phyloP scores from a whole-genome alignment of 345 rosid species.

The Rhodamnia rubescens region DNA sequence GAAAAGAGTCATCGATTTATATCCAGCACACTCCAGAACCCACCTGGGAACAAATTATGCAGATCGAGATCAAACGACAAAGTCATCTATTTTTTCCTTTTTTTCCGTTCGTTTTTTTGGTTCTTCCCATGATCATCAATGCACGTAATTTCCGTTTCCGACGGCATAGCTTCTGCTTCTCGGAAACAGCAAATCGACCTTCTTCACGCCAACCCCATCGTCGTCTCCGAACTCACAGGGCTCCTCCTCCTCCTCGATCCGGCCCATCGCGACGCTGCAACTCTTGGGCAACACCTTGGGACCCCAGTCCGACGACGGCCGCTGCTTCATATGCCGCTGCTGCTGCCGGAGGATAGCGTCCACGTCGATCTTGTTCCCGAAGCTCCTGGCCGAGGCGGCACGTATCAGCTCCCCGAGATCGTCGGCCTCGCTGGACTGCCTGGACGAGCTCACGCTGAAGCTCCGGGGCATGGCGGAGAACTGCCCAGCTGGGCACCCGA shows the following conservation, averaged over 20 bases:
- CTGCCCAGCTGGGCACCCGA: constrained; percentile 26
- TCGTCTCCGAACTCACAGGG: constrained; percentile 30
- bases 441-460: constrained; percentile 25
- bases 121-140: neutral
- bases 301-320: neutral
- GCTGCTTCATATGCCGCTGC: neutral
- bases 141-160: neutral
- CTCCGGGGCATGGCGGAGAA: constrained; percentile 32
- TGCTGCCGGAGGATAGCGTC: neutral
- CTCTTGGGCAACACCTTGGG: constrained; percentile 21
- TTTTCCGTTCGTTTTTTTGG: neutral
- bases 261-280: constrained; percentile 33
- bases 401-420: constrained; percentile 32
- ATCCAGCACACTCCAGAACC: neutral
- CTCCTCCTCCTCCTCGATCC: constrained; percentile 61
- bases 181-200: neutral
- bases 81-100: neutral
- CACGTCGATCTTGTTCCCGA: neutral
- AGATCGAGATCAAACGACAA: neutral
- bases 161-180: constrained; percentile 39
- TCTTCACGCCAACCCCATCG: neutral
- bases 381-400: constrained; percentile 31
- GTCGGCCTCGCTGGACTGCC: constrained; percentile 9
- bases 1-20: neutral
- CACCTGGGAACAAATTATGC: neutral